A percentile compares a stretch with the other conserved stretches of the same genome.
These are phyloP conservation scores for Pachysolen tannophilus DNA, from an alignment of 805 yeast genomes.

Conservation along the genomic window DNA sequence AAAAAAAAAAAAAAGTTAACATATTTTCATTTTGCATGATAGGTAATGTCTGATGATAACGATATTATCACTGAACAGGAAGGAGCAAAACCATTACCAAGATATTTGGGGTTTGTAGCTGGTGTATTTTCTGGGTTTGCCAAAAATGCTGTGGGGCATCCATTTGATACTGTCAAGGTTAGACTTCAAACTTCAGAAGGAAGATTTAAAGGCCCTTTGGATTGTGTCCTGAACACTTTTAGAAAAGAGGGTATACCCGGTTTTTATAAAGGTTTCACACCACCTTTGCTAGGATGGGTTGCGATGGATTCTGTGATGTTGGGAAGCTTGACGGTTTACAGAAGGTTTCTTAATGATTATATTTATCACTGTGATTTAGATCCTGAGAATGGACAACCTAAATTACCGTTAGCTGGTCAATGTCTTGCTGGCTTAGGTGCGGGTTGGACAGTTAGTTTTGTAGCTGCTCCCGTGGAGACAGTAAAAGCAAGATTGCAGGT, in stretches of 20 bases:
- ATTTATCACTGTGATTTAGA: slow-evolving; percentile 40
- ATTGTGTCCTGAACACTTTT: slow-evolving; percentile 68
- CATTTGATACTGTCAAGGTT: slow-evolving; percentile 86
- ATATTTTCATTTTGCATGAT: too few species aligned
- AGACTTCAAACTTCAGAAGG: slow-evolving; percentile 73
- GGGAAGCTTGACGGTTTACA: slow-evolving; percentile 76
- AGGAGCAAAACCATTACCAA: slow-evolving; percentile 31
- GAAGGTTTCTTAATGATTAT: slow-evolving; percentile 56
- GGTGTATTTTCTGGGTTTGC: slow-evolving; percentile 85
- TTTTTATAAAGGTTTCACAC: slow-evolving; percentile 84
- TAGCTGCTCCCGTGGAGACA: slow-evolving; percentile 93
- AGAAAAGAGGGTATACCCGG: slow-evolving; percentile 72
- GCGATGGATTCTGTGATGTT: slow-evolving; percentile 88
- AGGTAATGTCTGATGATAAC: too few species aligned
- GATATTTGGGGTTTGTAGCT: slow-evolving; percentile 73
- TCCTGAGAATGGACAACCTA: slow-evolving; percentile 26
- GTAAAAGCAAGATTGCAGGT: slow-evolving; percentile 85
- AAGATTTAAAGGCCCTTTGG: slow-evolving; percentile 72
- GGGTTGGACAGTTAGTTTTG: slow-evolving; percentile 88
- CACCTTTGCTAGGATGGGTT: slow-evolving; percentile 92
- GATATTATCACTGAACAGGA: slow-evolving; percentile 1
- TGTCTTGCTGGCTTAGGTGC: slow-evolving; percentile 73
- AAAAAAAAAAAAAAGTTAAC: too few species aligned
- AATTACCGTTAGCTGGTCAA: slow-evolving; percentile 69
- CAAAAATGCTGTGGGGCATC: slow-evolving; percentile 88